These are phyloP conservation scores for Camelina hispida DNA, from an alignment of 345 rosid genomes.

Conservation along the genomic window DNA sequence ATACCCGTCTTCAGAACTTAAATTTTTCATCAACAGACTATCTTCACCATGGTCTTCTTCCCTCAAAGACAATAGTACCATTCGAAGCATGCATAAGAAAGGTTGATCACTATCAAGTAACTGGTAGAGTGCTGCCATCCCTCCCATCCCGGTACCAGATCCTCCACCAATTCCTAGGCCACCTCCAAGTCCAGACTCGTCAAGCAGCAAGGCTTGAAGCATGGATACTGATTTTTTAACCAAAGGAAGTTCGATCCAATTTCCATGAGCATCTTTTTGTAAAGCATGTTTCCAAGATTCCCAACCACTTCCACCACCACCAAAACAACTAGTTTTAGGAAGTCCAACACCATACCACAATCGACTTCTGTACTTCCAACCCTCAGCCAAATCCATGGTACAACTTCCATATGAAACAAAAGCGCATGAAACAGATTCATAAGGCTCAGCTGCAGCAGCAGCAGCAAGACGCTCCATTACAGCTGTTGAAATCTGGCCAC, in stretches of 20 bases:
- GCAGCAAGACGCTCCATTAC: conserved; percentile 97
- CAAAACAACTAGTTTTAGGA: conserved; percentile 63
- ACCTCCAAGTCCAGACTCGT: conserved; percentile 97
- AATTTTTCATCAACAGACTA: conserved; percentile 65
- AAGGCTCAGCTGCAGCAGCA: conserved; percentile 96
- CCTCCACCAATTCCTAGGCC: conserved; percentile 96
- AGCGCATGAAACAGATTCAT: conserved; percentile 93
- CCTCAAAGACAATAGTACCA: conserved; percentile 96
- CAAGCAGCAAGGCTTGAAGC: conserved; percentile 93
- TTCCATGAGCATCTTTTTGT: conserved; percentile 88
- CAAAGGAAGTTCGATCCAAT: conserved; percentile 93
- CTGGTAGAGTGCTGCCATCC: conserved; percentile 96
- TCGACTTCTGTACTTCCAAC: conserved; percentile 97
- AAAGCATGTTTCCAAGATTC: conserved; percentile 78
- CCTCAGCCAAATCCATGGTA: conserved; percentile 82
- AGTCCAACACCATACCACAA: conserved; percentile 91
- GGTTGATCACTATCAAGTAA: conserved; percentile 96
- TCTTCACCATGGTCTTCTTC: conserved; percentile 90
- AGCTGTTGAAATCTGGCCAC: conserved; percentile 84
- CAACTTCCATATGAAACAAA: conserved; percentile 97
- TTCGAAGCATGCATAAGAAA: conserved; percentile 96
- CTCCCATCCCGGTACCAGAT: conserved; percentile 99
- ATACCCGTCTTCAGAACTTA: conserved; percentile 54
- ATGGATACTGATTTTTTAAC: conserved; percentile 90
- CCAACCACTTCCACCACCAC: conserved; percentile 97